Percentiles rank a stretch among this genome's conserved stretches.
Conservation (phyloP, 768 basidiomycete species). For the Pleurotus eryngii region DNA sequence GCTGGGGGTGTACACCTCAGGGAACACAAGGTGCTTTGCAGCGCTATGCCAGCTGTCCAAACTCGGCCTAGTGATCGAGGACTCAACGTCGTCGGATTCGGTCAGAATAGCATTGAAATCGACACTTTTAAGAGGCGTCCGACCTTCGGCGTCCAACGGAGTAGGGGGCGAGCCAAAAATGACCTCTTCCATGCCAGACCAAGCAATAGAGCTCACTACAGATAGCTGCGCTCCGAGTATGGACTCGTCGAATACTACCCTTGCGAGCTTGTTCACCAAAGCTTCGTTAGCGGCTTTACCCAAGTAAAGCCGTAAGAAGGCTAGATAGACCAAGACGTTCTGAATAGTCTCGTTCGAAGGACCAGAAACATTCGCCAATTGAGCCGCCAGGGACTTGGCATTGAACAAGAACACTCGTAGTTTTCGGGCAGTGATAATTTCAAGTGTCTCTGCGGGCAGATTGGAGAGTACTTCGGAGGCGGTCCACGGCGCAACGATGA, state of each 20-base stretch:
- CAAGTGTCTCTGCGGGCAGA: constrained; percentile 48
- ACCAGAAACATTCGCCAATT: constrained; percentile 31
- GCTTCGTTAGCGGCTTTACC: constrained; percentile 57
- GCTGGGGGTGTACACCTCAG: constrained; percentile 64
- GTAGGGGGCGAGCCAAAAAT: constrained; percentile 31
- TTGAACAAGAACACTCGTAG: constrained; percentile 61
- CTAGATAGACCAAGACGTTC: constrained; percentile 64
- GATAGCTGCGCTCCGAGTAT: constrained; percentile 47
- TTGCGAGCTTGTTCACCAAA: constrained; percentile 50
- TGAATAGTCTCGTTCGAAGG: constrained; percentile 41
- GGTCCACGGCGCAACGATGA: constrained; percentile 76
- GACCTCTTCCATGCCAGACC: constrained; percentile 64
- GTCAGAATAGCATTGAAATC: constrained; percentile 74
- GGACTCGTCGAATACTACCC: constrained; percentile 38
- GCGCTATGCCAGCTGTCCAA: constrained; percentile 79
- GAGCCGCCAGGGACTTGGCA: constrained; percentile 47
- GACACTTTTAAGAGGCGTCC: constrained; percentile 48
- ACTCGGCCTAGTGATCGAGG: constrained; percentile 57
- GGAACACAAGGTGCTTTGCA: constrained; percentile 87
- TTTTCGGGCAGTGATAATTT: constrained; percentile 46
- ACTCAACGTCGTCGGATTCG: constrained; percentile 53
- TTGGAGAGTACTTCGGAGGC: constrained; percentile 69
- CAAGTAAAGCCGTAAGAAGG: constrained; percentile 83
- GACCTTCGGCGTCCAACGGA: constrained; percentile 14
- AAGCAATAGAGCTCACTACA: constrained; percentile 56